Percentiles rank a stretch among this genome's conserved stretches.
Conservation (phyloP, 2,329 filamentous ascomycete species). For the Epichloe gansuensis region DNA sequence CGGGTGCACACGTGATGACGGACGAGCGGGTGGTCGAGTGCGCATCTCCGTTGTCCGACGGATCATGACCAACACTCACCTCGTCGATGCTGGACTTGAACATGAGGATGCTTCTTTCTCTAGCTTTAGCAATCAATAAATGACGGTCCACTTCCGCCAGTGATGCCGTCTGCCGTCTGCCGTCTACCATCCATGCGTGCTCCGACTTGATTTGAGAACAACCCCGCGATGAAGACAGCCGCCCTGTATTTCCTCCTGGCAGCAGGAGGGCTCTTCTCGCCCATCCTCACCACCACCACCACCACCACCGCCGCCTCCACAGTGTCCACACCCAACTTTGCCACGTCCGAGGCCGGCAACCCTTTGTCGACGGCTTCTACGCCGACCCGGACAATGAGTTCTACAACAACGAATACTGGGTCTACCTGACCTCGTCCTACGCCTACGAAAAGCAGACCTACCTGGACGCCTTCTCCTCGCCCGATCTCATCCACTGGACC, state of each 20-base stretch:
- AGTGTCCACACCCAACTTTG: conserved; percentile 18
- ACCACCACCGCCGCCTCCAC: not conserved
- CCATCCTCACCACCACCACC: not conserved
- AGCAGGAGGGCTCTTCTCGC: not conserved
- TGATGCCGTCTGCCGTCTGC: too few species aligned
- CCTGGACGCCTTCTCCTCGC: conserved; percentile 38
- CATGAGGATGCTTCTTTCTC: too few species aligned
- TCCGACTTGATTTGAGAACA: not conserved
- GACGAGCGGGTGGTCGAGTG: not conserved
- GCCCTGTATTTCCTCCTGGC: not conserved
- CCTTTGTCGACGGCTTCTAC: conserved; percentile 37
- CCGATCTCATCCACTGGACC: conserved; percentile 35
- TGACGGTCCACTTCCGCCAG: too few species aligned
- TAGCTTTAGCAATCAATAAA: too few species aligned
- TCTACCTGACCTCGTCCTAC: conserved; percentile 34
- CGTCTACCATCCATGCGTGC: not conserved
- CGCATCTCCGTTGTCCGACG: not conserved
- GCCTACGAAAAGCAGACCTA: conserved; percentile 35
- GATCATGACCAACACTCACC: not conserved
- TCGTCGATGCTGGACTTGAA: not conserved
- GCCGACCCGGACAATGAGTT: conserved; percentile 37
- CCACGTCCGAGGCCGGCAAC: conserved; percentile 31
- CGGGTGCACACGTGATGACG: not conserved
- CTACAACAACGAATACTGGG: conserved; percentile 33
- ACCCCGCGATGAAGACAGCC: not conserved